Base-by-base conservation (phyloP, 176 grass and related monocot species). In the Triticum dicoccoides region DNA sequence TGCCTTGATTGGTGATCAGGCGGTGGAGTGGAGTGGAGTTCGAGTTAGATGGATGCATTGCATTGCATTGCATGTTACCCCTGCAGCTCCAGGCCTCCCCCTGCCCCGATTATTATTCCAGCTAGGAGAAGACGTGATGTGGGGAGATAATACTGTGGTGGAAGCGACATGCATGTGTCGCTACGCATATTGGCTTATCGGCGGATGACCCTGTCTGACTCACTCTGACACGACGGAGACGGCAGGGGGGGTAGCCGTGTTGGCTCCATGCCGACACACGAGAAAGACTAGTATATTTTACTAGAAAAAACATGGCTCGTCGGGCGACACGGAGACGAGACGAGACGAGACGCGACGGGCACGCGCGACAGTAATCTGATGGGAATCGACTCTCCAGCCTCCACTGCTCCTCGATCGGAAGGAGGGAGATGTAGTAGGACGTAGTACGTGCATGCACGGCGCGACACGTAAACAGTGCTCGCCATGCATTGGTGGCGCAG, bases 201-300 rank as follows among this genome's bases (percentile, higher is more conserved):
- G 25, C 20, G 11, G 58, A 37, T 2, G 39, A 12, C 71, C 59
- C 8, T 34, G 39, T 21, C 5, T 47, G 44, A 47, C 44, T 62
- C 80, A 8, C 71, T 54, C 44, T 24, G 23, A 15, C 56, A 29
- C 38, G 41, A 62, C 9, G 24, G 23, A 51, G 87, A 85, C 21
- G 70, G 64, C 69, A 84, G 79, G 79, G 2, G 70, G 63, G 4
- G 23, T 18, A 52, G 66, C 61, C 24, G 18, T 76, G 76, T 33
- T 84, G 81, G 67, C 5, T 81, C 69, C 61, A 81, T 33, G 23
- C 77, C 83, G 88, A 86, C 79, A 83, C 84, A 29, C 10, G 23
- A 9, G 12, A 62, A 62, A 35, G 38, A 56, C 17, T 23, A 25
- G 25, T 15, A 18, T 73, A 59, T 37, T 65, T 35, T 12, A n/a